phyloP scores from a whole-genome alignment of 768 basidiomycete species.

The Lepiota venenata region DNA sequence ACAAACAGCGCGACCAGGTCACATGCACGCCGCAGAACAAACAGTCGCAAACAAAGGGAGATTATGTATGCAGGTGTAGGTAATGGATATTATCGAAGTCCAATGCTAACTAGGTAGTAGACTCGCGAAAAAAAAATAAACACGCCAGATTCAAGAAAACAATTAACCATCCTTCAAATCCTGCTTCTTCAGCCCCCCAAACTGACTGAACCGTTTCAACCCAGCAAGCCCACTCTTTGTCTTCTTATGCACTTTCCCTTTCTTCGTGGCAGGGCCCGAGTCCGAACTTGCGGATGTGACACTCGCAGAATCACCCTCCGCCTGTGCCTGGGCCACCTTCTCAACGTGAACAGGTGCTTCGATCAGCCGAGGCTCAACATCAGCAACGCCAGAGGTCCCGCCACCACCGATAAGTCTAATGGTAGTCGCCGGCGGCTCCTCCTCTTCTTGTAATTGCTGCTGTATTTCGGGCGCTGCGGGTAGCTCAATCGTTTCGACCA shows the following conservation, averaged over 20 bases:
- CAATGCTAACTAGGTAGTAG: not conserved
- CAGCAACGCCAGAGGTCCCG: conserved; percentile 37
- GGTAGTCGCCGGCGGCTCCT: conserved; percentile 34
- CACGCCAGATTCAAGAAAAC: not conserved
- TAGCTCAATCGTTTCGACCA: conserved; percentile 5
- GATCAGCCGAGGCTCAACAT: conserved; percentile 9
- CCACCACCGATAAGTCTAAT: conserved; percentile 60
- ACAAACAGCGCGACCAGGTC: conserved; percentile 22
- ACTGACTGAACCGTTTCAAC: conserved; percentile 51
- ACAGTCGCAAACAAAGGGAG: not conserved
- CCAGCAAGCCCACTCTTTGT: conserved; percentile 54
- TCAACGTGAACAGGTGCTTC: conserved; percentile 23
- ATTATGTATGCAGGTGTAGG: not conserved
- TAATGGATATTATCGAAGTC: conserved; percentile 1
- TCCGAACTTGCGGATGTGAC: conserved; percentile 30
- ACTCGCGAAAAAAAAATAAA: conserved; percentile 5
- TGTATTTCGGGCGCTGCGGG: not conserved
- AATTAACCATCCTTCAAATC: conserved; percentile 23
- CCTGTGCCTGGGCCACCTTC: conserved; percentile 23
- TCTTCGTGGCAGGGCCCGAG: conserved; percentile 21
- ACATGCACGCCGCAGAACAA: not conserved
- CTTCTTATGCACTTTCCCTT: conserved; percentile 45
- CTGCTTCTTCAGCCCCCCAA: conserved; percentile 47
- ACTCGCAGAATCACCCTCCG: conserved; percentile 34
- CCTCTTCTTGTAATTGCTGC: conserved; percentile 1